Evolutionary conservation across 2,329 filamentous ascomycete species (phyloP), one percentile per base, ranked within the genome.

Genomic region (Verticillium nubilum): DNA sequence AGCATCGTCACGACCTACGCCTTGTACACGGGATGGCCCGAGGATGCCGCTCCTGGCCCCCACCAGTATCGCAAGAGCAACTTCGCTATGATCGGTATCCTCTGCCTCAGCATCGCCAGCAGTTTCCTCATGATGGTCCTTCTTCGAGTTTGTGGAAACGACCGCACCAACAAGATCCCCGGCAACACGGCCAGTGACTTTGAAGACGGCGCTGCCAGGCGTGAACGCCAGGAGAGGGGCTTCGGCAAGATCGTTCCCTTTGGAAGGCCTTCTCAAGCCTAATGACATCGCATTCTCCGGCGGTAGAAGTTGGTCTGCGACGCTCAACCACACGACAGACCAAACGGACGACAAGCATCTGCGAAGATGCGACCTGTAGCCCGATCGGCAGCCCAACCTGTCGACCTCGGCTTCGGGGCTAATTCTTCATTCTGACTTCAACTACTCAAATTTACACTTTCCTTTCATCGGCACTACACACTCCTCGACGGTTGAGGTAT

Each of bases 1-100:
- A 92, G 88, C 68, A 90, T 97, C 61, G 82, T 90, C 58, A 96
- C 91, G 2, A 96, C 92, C 0, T 97, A 96, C 70, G 92, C 92
- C 13, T 77, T 97, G 54, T 97, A 96, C 73, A 88, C 88, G 0
- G 92, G 92, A 29, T 97, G 92, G 92, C 84, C 88, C 2, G 87
- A 82, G 52, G 92, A 97, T 71, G 85, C 85, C 9, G 77, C 75
- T n/a, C 77, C 82, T 1, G 90, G 90, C 0, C 84, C 84, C 10
- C 80, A 84, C 67, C 88, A 88, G 74, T 96, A 89, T 74, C 87
- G 90, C 63, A 88, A 87, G 72, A 96, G 91, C 75, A 97, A 96
- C 73, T 77, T 93, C 65, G 86, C 88, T 66, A 96, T 97, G 92
- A 86, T 96, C 60, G 92, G 88, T 2, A 97, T 97, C 59, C 75